phyloP scores from a whole-genome alignment of 805 yeast species.

The Myxozyma melibiosi region DNA sequence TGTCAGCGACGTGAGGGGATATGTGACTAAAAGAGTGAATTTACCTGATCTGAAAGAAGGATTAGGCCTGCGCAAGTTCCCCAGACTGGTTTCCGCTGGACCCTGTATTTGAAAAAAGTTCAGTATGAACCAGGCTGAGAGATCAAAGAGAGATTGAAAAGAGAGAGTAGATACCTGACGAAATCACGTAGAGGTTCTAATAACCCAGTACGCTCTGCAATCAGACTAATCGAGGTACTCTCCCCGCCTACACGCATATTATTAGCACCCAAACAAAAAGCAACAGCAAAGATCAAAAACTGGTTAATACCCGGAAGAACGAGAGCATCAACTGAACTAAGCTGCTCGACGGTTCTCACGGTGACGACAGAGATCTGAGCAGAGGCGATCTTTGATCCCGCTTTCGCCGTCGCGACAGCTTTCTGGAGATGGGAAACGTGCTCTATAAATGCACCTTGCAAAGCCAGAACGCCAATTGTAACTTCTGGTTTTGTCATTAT shows the following conservation, averaged over 20 bases:
- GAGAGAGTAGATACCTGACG: conserved; percentile 43
- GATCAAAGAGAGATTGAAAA: not conserved
- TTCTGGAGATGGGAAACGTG: conserved; percentile 56
- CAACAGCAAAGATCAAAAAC: not conserved
- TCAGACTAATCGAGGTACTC: conserved; percentile 67
- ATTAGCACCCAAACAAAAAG: not conserved
- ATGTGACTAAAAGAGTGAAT: not conserved
- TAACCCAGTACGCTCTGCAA: conserved; percentile 66
- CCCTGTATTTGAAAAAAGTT: conserved; percentile 3
- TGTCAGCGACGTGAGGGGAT: not conserved
- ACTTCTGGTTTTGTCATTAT: conserved; percentile 14
- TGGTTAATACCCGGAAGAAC: conserved; percentile 71
- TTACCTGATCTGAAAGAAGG: conserved; percentile 54
- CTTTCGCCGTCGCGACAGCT: conserved; percentile 37
- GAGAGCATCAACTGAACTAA: conserved; percentile 56
- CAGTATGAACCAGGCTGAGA: no score
- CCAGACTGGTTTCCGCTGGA: conserved; percentile 62
- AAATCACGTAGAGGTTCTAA: conserved; percentile 56
- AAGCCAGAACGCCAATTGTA: conserved; percentile 68
- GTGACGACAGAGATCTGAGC: conserved; percentile 45
- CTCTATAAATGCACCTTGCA: conserved; percentile 79
- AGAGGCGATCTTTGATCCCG: conserved; percentile 27
- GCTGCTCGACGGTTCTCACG: conserved; percentile 57
- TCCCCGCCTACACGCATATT: conserved; percentile 52
- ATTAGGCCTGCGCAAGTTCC: conserved; percentile 88